phyloP scores from a whole-genome alignment of 106 monocot species.

The Alisma plantagoaquatica region DNA sequence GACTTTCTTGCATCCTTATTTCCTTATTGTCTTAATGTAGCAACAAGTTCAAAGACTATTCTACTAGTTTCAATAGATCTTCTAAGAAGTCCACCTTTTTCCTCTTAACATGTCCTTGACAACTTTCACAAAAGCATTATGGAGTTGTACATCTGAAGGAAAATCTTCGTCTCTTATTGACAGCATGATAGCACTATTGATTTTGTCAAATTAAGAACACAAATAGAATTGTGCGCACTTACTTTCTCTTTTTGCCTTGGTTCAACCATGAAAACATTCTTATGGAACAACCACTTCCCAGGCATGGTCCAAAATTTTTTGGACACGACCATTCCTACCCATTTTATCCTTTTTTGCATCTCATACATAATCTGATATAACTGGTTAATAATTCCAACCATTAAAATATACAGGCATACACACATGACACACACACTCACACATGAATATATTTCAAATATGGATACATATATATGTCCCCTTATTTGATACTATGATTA shows the following conservation, averaged over 20 bases:
- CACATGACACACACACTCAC: no score
- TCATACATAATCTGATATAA: no score
- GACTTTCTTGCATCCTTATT: neutral
- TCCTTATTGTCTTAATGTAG: constrained; percentile 21
- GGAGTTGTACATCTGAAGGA: constrained; percentile 34
- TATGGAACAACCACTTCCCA: no score
- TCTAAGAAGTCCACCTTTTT: constrained; percentile 43
- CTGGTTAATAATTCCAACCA: neutral
- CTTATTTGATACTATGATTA: no score
- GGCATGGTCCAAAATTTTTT: no score
- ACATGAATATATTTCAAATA: no score
- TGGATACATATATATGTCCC: no score
- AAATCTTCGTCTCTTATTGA: constrained; percentile 27
- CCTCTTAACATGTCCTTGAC: constrained; percentile 47
- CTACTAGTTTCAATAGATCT: constrained; percentile 61
- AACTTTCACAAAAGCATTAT: constrained; percentile 64
- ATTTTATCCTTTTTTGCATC: no score
- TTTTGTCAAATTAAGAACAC: constrained; percentile 35
- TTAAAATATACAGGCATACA: neutral
- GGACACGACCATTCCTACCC: no score
- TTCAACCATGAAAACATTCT: no score
- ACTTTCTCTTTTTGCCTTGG: no score
- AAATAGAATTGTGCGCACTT: constrained; percentile 30
- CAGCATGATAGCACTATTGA: constrained; percentile 37
- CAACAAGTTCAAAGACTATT: constrained; percentile 70